Conservation (phyloP, 805 yeast species). For the Saccharomycopsis sp. region DNA sequence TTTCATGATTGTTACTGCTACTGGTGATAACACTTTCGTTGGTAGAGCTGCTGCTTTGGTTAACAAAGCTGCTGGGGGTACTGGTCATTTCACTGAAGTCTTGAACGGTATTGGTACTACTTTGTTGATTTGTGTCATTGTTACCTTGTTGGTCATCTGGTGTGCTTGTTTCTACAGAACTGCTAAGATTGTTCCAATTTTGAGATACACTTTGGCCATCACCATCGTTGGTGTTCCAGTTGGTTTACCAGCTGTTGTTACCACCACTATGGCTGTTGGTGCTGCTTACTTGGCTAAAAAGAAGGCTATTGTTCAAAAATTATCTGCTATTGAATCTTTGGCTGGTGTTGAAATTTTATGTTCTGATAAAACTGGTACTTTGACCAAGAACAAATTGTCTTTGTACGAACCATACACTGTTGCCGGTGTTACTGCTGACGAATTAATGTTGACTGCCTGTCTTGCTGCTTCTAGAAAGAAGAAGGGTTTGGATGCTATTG, state of each 20-base stretch:
- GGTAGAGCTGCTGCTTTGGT: slow-evolving; percentile 98
- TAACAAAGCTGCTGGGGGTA: slow-evolving; percentile 87
- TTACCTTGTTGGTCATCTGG: slow-evolving; percentile 87
- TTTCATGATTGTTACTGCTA: slow-evolving; percentile 87
- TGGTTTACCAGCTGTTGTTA: slow-evolving; percentile 97
- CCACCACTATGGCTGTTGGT: slow-evolving; percentile 99
- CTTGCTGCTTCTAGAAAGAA: slow-evolving; percentile 96
- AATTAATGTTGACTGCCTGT: slow-evolving; percentile 95
- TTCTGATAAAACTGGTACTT: slow-evolving; percentile 97
- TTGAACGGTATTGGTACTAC: slow-evolving; percentile 96
- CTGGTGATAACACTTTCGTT: slow-evolving; percentile 92
- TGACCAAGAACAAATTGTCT: slow-evolving; percentile 94
- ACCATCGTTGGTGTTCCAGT: slow-evolving; percentile 98
- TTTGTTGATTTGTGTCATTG: slow-evolving; percentile 79
- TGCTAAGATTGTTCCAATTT: slow-evolving; percentile 74
- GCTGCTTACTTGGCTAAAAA: slow-evolving; percentile 97
- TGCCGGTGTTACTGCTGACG: slow-evolving; percentile 94
- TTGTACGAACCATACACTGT: slow-evolving; percentile 97
- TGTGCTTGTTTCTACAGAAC: slow-evolving; percentile 92
- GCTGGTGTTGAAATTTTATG: slow-evolving; percentile 98
- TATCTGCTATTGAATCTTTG: slow-evolving; percentile 92
- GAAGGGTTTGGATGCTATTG: slow-evolving; percentile 97
- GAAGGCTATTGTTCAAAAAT: slow-evolving; percentile 94
- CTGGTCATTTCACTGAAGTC: slow-evolving; percentile 96
- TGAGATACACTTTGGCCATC: slow-evolving; percentile 89